Evolutionary conservation across 805 yeast species (phyloP).

Genomic region (Nakazawaea peltata): DNA sequence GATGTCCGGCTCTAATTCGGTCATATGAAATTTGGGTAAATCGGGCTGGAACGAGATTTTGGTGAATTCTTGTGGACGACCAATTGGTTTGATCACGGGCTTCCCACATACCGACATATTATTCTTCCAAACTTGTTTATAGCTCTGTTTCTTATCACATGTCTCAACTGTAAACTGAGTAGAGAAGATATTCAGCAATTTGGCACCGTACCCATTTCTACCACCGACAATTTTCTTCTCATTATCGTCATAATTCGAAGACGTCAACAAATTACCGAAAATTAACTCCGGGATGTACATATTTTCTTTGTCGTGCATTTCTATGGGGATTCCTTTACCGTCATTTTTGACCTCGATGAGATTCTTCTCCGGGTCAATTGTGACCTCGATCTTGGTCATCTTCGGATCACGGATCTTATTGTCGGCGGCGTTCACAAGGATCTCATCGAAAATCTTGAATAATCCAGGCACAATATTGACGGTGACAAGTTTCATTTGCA

Average conservation of each 20-base stretch:
- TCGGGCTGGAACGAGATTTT: conserved; percentile 87
- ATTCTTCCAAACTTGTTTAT: conserved; percentile 77
- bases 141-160: conserved; percentile 63
- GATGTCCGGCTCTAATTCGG: conserved; percentile 71
- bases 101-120: conserved; percentile 77
- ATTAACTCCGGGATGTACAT: conserved; percentile 94
- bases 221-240: conserved; percentile 97
- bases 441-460: conserved; percentile 94
- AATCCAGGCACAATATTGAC: conserved; percentile 92
- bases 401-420: conserved; percentile 90
- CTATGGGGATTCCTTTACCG: conserved; percentile 93
- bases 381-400: conserved; percentile 84
- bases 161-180: conserved; percentile 84
- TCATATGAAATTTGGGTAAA: conserved; percentile 77
- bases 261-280: conserved; percentile 89
- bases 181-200: conserved; percentile 91
- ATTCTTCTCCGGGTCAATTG: conserved; percentile 67
- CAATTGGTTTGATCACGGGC: conserved; percentile 59
- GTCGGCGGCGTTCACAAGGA: conserved; percentile 96
- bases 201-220: conserved; percentile 97
- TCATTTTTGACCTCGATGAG: conserved; percentile 79
- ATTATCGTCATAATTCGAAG: conserved; percentile 93
- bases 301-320: conserved; percentile 84
- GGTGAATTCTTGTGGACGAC: conserved; percentile 68
- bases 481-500: conserved; percentile 46